Base-by-base conservation (phyloP, 1,139 yeast genomes). In the Debaryomyces sp. region DNA sequence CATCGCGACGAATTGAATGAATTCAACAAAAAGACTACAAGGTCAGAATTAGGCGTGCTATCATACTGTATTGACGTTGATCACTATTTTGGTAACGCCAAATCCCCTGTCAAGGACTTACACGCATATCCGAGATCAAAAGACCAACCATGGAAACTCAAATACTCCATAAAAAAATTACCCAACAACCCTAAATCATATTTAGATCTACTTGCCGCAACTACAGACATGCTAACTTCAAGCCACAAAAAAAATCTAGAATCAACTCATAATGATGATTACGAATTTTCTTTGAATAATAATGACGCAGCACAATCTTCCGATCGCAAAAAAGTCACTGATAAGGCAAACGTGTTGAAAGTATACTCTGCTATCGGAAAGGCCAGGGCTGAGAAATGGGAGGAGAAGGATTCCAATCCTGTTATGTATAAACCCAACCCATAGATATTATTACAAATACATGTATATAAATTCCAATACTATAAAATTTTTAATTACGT, bases 351-450 rank as follows among this genome's bases (percentile, higher is more conserved):
- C 23, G 45, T 57, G n/a, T 56, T 67, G 48, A 57, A 64, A 29
- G 51, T 59, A 13, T 68, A 64, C 50, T 61, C 67, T 10, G 64
- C 59, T 34, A 65, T 70, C 10, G 74, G 74, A 2, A 57, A 56
- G 24, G 63, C 62, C 5, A 53, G 74, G 36, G 54, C 61, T 18
- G 59, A 61, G 36, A 50, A 53, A 44, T 69, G 73, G 74, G 57
- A 54, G 24, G 45, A 50, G 6, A 54, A 61, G 41, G 70, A 65
- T 43, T 55, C 56, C 6, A 50, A 57, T 15, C 62, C 63, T 12
- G 54, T 61, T 17, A 50, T 62, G 18, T 66, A 63, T 44, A 44
- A 50, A 43, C 56, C 67, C 7, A 51, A 50, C 23, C 21, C 39
- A 24, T 43, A 41, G 21, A 17, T 34, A 32, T 24, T 13, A 8